Percentiles rank a stretch among this genome's conserved stretches.
These are phyloP conservation scores for Hypoxylon sp. DNA, from an alignment of 2,329 filamentous ascomycete species.

Conservation along the genomic window DNA sequence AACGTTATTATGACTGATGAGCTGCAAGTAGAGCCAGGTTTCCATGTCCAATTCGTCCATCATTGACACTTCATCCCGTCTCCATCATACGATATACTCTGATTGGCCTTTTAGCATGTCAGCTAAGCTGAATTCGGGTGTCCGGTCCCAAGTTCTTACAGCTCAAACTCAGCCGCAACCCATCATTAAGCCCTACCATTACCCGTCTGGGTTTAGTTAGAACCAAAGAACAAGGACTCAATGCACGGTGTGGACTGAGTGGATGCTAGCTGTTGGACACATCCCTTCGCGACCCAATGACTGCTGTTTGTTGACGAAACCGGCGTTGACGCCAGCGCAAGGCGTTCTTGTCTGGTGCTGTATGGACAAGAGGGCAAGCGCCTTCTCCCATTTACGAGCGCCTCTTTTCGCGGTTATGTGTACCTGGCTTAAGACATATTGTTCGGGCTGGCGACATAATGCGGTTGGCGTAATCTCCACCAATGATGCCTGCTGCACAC, in stretches of 20 bases:
- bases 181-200: conserved; percentile 34
- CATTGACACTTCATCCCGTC: conserved; percentile 37
- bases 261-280: conserved; percentile 33
- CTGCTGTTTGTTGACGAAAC: conserved; percentile 25
- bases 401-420: conserved; percentile 1
- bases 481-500: conserved; percentile 20
- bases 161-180: conserved; percentile 42
- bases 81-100: conserved; percentile 16
- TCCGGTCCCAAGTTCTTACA: conserved; percentile 26
- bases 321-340: conserved; percentile 23
- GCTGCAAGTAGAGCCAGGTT: conserved; percentile 31
- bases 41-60: conserved; percentile 31
- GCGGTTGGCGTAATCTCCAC: conserved; percentile 37
- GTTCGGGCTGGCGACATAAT: conserved; percentile 24
- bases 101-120: conserved; percentile 26
- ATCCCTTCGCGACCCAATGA: conserved; percentile 28
- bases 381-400: conserved; percentile 7
- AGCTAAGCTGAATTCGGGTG: conserved; percentile 28
- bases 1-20: conserved; percentile 24
- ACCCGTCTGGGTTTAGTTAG: conserved; percentile 29
- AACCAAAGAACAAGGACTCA: conserved; percentile 14
- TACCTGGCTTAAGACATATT: conserved; percentile 25
- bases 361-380: conserved; percentile 15
- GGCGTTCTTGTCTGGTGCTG: conserved; percentile 29
- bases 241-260: conserved; percentile 34